Evolutionary conservation across 2,329 filamentous ascomycete species (phyloP).

Genomic region (Aureobasidium namibiae): DNA sequence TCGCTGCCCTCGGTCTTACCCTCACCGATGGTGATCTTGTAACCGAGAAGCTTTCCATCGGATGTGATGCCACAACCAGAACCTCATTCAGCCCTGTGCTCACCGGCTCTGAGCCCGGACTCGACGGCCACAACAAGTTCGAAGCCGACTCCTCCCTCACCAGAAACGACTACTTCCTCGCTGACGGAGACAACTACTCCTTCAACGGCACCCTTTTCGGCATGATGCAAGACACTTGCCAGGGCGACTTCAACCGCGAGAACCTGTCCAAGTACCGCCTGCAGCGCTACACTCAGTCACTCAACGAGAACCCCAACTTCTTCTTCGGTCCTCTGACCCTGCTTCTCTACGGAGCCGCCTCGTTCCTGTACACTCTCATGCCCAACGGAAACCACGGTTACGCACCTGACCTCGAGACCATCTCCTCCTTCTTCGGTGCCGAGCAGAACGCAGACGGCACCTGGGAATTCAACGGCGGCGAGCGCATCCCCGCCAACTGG

Average conservation of each 20-base stretch:
- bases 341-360: slow-evolving; percentile 34
- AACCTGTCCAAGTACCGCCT: slow-evolving; percentile 31
- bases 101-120: slow-evolving; percentile 33
- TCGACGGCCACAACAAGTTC: slow-evolving; percentile 39
- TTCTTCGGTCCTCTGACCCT: slow-evolving; percentile 35
- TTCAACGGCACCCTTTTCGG: slow-evolving; percentile 36
- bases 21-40: slow-evolving; percentile 34
- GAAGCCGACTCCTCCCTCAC: slow-evolving; percentile 35
- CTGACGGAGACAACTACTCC: slow-evolving; percentile 29
- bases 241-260: slow-evolving; percentile 31
- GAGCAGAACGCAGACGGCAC: slow-evolving; percentile 29
- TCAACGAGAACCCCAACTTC: slow-evolving; percentile 33
- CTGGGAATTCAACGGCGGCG: slow-evolving; percentile 30
- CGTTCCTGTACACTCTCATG: slow-evolving; percentile 38
- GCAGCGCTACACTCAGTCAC: slow-evolving; percentile 33
- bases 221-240: slow-evolving; percentile 28
- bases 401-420: slow-evolving; percentile 28
- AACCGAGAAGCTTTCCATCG: slow-evolving; percentile 36
- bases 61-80: slow-evolving; percentile 37
- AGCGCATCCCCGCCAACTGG: slow-evolving; percentile 37
- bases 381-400: slow-evolving; percentile 27
- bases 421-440: slow-evolving; percentile 36
- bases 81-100: slow-evolving; percentile 29
- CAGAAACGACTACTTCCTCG: slow-evolving; percentile 34
- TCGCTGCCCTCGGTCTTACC: slow-evolving; percentile 33